Base-by-base conservation (phyloP, 2,329 filamentous ascomycete species). In the Huntiella savannae region DNA sequence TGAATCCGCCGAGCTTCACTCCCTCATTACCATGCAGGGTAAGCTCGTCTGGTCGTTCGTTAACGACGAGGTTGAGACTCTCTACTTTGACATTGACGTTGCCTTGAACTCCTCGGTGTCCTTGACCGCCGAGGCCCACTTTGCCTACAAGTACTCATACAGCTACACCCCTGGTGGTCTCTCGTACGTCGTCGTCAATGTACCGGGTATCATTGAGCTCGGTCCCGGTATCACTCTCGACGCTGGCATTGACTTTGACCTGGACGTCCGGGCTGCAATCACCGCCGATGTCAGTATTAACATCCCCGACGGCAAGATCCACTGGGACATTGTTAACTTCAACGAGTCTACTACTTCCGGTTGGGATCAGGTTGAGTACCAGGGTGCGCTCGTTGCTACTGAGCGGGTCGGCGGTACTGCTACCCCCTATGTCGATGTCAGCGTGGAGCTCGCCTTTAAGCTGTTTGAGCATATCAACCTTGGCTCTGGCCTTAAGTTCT, bases 41-140 rank as follows among this genome's bases (percentile, higher is more conserved):
- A 60, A 60, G 49, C 56, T 67, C n/a, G 55, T 33, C 17, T 45
- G 37, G 34, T 38, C 40, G 12, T 43, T 43, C 32, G 5, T 34
- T 3, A 15, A 32, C 2, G n/a, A 13, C 7, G 34, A 33, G 32
- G 40, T 43, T 8, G 22, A 43, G 10, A 34, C 57, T 15, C 56
- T 67, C 5, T 62, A 60, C 53, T 62, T 68, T 38, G 63, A 67
- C 51, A 57, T 67, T 50, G 62, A 65, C 48, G 56, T 63, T 16
- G 52, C 54, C 15, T 55, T 66, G 43, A 56, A 55, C 12, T 59
- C 62, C 2, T 56, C 59, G 33, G 51, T 67, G 2, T 58, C 52
- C 13, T 43, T 68, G 16, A 58, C 56, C 22, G 56, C 61, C 36
- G 55, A 58, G 11, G 55, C 63, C 4, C 55, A 53, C 2, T 58